These are phyloP conservation scores for Priceomyces haplophilus DNA, from an alignment of 805 yeast genomes.

Conservation along the genomic window DNA sequence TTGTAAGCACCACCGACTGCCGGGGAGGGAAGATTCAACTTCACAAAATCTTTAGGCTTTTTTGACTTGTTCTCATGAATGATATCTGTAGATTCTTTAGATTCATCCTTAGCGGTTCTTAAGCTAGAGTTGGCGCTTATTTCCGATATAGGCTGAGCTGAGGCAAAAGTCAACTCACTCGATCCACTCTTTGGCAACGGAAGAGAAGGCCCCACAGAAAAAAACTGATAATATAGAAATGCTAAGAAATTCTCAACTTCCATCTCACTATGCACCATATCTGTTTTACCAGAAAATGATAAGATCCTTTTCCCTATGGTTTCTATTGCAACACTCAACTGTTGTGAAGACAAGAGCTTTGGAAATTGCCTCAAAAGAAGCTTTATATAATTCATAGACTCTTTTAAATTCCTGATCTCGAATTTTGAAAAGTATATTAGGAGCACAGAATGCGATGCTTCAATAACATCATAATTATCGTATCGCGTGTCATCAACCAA, in stretches of 20 bases:
- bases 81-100: constrained; percentile 16
- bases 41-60: constrained; percentile 29
- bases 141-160: constrained; percentile 39
- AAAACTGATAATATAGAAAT: constrained; percentile 40
- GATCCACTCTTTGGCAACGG: constrained; percentile 5
- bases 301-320: constrained; percentile 46
- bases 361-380: constrained; percentile 59
- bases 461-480: constrained; percentile 38
- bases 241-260: constrained; percentile 39
- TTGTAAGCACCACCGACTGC: constrained; percentile 13
- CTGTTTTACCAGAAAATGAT: constrained; percentile 20
- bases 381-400: constrained; percentile 39
- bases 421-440: constrained; percentile 33
- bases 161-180: constrained; percentile 17
- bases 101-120: constrained; percentile 21
- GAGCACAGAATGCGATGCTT: constrained; percentile 62
- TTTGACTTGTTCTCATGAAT: constrained; percentile 27
- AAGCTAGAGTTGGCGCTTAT: constrained; percentile 36
- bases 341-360: constrained; percentile 46
- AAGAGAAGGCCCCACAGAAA: constrained; percentile 31
- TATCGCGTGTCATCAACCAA: constrained; percentile 27
- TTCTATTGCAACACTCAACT: constrained; percentile 55
- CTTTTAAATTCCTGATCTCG: constrained; percentile 15
- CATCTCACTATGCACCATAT: constrained; percentile 5
- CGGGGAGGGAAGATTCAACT: constrained; percentile 13